These are phyloP conservation scores for Nicotiana noctiflora DNA, from an alignment of 257 asterid genomes.

Conservation along the genomic window DNA sequence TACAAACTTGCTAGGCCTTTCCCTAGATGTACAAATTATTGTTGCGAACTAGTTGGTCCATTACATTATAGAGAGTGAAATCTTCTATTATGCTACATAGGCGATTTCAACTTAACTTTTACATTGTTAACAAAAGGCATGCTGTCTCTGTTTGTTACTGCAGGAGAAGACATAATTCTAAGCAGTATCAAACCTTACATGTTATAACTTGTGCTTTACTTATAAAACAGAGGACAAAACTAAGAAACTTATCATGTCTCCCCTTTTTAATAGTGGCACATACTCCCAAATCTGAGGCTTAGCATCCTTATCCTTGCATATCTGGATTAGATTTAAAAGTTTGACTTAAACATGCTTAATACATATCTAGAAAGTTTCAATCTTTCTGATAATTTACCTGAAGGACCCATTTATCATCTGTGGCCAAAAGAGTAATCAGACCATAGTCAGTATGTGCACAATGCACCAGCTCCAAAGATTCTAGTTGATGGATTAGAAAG, in stretches of 20 bases:
- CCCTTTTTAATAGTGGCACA: too few relatives aligned
- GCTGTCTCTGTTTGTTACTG: not conserved
- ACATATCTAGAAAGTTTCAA: not conserved
- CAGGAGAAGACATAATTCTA: not conserved
- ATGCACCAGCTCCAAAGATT: constrained; percentile 64
- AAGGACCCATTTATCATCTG: constrained; percentile 34
- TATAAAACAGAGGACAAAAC: too few relatives aligned
- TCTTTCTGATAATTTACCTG: not conserved
- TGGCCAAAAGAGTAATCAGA: constrained; percentile 75
- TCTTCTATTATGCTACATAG: too few relatives aligned
- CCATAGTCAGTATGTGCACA: constrained; percentile 88
- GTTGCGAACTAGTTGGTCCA: too few relatives aligned
- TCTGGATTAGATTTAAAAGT: constrained; percentile 34
- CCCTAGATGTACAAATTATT: too few relatives aligned
- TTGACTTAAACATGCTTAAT: not conserved
- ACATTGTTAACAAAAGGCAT: not conserved
- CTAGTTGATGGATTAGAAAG: constrained; percentile 26
- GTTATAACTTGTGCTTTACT: not conserved
- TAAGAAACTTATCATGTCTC: too few relatives aligned
- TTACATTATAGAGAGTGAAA: too few relatives aligned
- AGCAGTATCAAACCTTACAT: not conserved
- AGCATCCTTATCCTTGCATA: constrained; percentile 79
- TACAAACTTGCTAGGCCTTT: too few relatives aligned
- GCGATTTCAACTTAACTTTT: too few relatives aligned
- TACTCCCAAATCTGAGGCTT: constrained; percentile 82